phyloP scores from a whole-genome alignment of 2,329 filamentous ascomycete species.

The Colletotrichum costaricense region DNA sequence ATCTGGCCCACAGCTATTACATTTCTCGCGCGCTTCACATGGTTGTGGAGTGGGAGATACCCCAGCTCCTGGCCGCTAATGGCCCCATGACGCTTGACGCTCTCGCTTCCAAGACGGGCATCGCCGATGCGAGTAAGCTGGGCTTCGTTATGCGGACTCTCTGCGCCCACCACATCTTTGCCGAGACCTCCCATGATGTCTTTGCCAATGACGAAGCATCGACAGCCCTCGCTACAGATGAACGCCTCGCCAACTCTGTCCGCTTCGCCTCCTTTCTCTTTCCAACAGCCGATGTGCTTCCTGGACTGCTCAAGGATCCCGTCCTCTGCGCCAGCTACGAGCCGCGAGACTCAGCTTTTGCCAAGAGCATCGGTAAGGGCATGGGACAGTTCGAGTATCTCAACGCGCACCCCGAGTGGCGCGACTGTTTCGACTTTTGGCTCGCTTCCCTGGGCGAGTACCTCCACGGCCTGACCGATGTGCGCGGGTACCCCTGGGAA shows the following conservation, averaged over 20 bases:
- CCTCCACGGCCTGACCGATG: slow-evolving; percentile 26
- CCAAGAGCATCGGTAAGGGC: slow-evolving; percentile 24
- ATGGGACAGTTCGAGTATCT: slow-evolving; percentile 31
- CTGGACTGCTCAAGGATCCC: slow-evolving; percentile 16
- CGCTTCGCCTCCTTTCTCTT: slow-evolving; percentile 29
- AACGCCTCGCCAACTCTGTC: slow-evolving; percentile 18
- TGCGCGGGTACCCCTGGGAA: slow-evolving; percentile 27
- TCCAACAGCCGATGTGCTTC: slow-evolving; percentile 21
- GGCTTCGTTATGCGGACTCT: slow-evolving; percentile 31
- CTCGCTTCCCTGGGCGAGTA: slow-evolving; percentile 20
- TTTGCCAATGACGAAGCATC: slow-evolving; percentile 30
- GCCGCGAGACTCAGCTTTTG: slow-evolving; percentile 18
- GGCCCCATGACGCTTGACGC: slow-evolving; percentile 11
- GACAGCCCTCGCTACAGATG: slow-evolving; percentile 17
- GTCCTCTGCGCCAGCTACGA: slow-evolving; percentile 21
- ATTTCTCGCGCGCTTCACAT: slow-evolving; percentile 29
- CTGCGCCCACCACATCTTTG: slow-evolving; percentile 26
- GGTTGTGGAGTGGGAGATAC: slow-evolving; percentile 28
- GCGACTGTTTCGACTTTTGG: slow-evolving; percentile 22
- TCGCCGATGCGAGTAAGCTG: slow-evolving; percentile 23
- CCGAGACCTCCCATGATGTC: slow-evolving; percentile 16
- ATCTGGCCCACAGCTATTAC: slow-evolving; percentile 20
- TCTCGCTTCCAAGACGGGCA: slow-evolving; percentile 21
- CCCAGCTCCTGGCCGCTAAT: slow-evolving; percentile 9
- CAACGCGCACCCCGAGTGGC: slow-evolving; percentile 26